Conservation (phyloP, 2,329 filamentous ascomycete species). For the Domatiomyces globalis region DNA sequence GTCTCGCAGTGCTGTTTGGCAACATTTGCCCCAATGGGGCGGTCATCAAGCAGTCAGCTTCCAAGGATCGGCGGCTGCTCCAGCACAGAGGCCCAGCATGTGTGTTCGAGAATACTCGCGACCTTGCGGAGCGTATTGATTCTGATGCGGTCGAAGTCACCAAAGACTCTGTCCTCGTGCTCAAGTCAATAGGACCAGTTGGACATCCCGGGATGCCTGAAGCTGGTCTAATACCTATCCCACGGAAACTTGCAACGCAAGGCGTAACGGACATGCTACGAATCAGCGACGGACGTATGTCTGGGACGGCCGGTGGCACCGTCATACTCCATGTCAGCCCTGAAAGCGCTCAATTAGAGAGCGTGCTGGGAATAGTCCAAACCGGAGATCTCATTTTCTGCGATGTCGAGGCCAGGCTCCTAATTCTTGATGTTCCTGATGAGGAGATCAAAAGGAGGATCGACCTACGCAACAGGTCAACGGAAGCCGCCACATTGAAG, state of each 20-base stretch:
- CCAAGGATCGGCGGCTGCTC: constrained; percentile 33
- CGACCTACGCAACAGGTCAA: constrained; percentile 11
- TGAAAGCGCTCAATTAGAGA: constrained; percentile 35
- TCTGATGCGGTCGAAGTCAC: constrained; percentile 31
- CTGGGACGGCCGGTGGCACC: constrained; percentile 41
- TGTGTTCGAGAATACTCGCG: constrained; percentile 35
- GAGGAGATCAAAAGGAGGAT: constrained; percentile 30
- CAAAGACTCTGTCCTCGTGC: constrained; percentile 32
- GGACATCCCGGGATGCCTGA: constrained; percentile 42
- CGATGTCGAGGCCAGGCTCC: constrained; percentile 29
- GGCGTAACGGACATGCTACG: constrained; percentile 41
- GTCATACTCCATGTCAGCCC: constrained; percentile 41
- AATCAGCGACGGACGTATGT: constrained; percentile 42
- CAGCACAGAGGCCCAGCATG: constrained; percentile 33
- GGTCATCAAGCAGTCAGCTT: constrained; percentile 38
- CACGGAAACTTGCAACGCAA: constrained; percentile 32
- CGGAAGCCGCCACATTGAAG: constrained; percentile 6
- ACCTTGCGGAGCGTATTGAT: constrained; percentile 35
- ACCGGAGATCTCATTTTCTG: constrained; percentile 36
- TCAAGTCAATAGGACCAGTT: constrained; percentile 37
- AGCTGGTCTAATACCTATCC: constrained; percentile 38
- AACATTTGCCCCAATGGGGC: constrained; percentile 37
- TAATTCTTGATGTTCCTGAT: constrained; percentile 31
- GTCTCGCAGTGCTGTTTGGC: constrained; percentile 33
- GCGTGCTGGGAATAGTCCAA: constrained; percentile 34